Evolutionary conservation across 2,329 filamentous ascomycete genomes (phyloP).

Genomic region (Cryphonectria parasitica): DNA sequence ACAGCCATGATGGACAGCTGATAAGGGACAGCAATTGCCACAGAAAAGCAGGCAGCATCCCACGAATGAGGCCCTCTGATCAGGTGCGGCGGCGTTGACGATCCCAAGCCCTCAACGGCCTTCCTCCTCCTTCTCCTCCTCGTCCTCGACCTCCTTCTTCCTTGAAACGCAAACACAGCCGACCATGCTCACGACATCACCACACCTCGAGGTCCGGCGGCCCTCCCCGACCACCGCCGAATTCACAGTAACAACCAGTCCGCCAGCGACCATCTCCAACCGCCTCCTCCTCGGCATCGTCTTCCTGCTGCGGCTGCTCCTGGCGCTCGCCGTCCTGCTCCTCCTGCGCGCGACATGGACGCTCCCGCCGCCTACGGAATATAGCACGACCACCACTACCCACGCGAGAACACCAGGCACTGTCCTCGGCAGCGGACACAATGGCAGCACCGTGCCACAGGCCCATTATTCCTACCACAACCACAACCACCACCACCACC

Average conservation of each 20-base stretch:
- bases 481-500: constrained; percentile 20
- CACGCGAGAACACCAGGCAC: not conserved
- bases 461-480: too few relatives aligned
- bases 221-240: constrained; percentile 89
- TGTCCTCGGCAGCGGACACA: not conserved
- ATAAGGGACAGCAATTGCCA: not conserved
- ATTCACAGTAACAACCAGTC: constrained; percentile 86
- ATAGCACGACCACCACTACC: constrained; percentile 6
- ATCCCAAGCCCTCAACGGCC: not conserved
- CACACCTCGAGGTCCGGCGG: constrained; percentile 64
- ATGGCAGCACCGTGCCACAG: not conserved
- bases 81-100: not conserved
- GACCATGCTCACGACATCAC: constrained; percentile 63
- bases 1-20: constrained; percentile 25
- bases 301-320: constrained; percentile 47
- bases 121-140: too few relatives aligned
- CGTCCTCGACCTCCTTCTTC: not conserved
- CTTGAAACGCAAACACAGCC: not conserved
- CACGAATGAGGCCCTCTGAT: not conserved
- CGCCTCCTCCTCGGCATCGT: constrained; percentile 51
- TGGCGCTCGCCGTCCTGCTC: constrained; percentile 48
- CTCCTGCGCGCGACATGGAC: constrained; percentile 55
- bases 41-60: not conserved
- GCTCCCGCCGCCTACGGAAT: constrained; percentile 29
- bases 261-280: constrained; percentile 53